Evolutionary conservation across 768 basidiomycete species (phyloP), one percentile per base, ranked within the genome.

Genomic region (Exsudoporus frostii): DNA sequence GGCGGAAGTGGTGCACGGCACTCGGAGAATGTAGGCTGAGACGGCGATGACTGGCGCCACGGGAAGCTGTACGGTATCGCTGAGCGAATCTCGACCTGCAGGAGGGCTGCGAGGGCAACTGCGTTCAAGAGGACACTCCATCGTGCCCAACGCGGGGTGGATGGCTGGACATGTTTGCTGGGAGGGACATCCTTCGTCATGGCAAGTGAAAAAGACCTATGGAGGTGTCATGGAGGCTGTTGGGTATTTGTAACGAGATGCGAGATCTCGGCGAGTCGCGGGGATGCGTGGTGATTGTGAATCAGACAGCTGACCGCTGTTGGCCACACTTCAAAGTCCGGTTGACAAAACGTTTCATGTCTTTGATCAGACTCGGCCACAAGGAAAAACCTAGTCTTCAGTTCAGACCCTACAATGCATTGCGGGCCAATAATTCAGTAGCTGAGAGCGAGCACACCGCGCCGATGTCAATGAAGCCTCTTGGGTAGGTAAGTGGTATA

Each of bases 111-210:
- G n/a, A 61, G 11, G 5, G 22, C 33, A 14, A 55, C 51, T 5
- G 33, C 48, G 25, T 54, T 65, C 22, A 63, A 14, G 13, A 61
- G 17, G 19, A 63, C 46, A 42, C 59, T 61, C 48, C 63, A 62
- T 48, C 51, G 53, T 13, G 33, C 50, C 62, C 62, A 58, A 17
- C 39, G 37, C 9, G 58, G 51, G 39, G 38, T 36, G 34, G 49
- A 36, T 22, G 48, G 36, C 27, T 48, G 40, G 32, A 47, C n/a
- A 29, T 22, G 6, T 42, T 43, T 30, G 43, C 30, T 10, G 7
- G 15, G 17, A 19, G 39, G 48, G 14, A 3, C 13, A 9, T 41
- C 25, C 36, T 60, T 55, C 34, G 14, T 33, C 30, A 36, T 48
- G 39, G 40, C 10, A 27, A 29, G 30, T 30, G 29, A 3, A 10